Percentiles rank a stretch among this genome's conserved stretches.
Evolutionary conservation across 139 green algal species (phyloP).

Genomic region (Pleodorina starrii): DNA sequence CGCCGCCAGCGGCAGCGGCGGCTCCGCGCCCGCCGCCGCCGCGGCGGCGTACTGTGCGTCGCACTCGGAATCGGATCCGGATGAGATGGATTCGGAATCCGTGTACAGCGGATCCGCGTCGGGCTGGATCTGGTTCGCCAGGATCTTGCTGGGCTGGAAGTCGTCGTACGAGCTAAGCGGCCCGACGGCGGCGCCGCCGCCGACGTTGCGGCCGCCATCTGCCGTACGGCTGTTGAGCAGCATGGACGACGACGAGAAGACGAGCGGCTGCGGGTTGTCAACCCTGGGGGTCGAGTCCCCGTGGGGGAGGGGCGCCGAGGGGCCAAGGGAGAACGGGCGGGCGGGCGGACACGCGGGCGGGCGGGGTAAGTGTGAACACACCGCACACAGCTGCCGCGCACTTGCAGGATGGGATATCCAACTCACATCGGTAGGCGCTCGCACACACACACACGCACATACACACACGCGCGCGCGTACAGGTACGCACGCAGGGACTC

Average conservation of each 20-base stretch:
- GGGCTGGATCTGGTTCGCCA: neutral
- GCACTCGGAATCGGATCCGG: conserved; percentile 14
- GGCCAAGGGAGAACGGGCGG: too few species aligned
- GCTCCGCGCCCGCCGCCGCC: neutral
- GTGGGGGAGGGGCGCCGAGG: too few species aligned
- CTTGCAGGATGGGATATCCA: too few species aligned
- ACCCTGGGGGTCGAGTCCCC: neutral
- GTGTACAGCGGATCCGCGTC: conserved; percentile 3
- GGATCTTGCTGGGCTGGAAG: conserved; percentile 42
- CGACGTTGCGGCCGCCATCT: neutral
- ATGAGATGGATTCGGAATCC: conserved; percentile 24
- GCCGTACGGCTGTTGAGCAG: conserved; percentile 31
- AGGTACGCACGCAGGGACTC: neutral
- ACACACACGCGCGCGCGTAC: too few species aligned
- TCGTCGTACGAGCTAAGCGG: neutral
- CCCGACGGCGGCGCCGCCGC: neutral
- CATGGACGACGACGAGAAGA: conserved; percentile 36
- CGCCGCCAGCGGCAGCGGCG: neutral
- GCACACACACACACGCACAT: too few species aligned
- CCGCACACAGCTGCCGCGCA: too few species aligned
- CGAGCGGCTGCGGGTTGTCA: conserved; percentile 38
- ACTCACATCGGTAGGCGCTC: too few species aligned
- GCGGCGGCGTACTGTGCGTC: conserved; percentile 38
- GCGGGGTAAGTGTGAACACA: too few species aligned
- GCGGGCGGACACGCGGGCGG: too few species aligned